These are phyloP conservation scores for Ambrosiella xylebori DNA, from an alignment of 2,329 filamentous ascomycete species.

Conservation along the genomic window DNA sequence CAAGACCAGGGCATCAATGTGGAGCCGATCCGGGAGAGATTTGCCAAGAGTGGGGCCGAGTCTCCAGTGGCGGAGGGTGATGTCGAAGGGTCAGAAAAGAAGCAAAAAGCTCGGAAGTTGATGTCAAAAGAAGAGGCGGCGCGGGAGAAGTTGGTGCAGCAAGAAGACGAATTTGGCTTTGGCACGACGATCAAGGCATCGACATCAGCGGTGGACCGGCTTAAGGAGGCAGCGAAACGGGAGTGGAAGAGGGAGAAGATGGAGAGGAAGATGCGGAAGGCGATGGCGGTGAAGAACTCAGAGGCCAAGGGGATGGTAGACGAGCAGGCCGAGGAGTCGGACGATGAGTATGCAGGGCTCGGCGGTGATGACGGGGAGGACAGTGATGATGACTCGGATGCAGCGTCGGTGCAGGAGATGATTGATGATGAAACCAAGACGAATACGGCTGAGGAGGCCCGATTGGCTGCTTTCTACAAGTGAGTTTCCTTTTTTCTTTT, in stretches of 20 bases:
- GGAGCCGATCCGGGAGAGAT: constrained; percentile 53
- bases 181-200: constrained; percentile 14
- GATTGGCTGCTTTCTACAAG: constrained; percentile 77
- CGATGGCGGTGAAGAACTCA: constrained; percentile 67
- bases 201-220: constrained; percentile 44
- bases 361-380: constrained; percentile 83
- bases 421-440: constrained; percentile 49
- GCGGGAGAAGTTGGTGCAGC: constrained; percentile 18
- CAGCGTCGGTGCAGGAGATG: constrained; percentile 60
- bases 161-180: constrained; percentile 23
- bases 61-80: constrained; percentile 21
- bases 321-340: constrained; percentile 90
- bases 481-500: constrained; percentile 33
- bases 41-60: constrained; percentile 36
- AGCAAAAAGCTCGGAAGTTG: constrained; percentile 19
- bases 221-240: constrained; percentile 46
- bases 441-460: constrained; percentile 51
- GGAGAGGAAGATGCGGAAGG: constrained; percentile 17
- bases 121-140: constrained; percentile 24
- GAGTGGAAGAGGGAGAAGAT: constrained; percentile 25
- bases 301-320: constrained; percentile 75
- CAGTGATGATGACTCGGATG: constrained; percentile 52
- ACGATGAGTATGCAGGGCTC: constrained; percentile 91
- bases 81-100: not conserved
- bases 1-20: constrained; percentile 67